A percentile compares a stretch with the other conserved stretches of the same genome.
These are phyloP conservation scores for Cladosporium sp. DNA, from an alignment of 2,329 filamentous ascomycete species.

Conservation along the genomic window DNA sequence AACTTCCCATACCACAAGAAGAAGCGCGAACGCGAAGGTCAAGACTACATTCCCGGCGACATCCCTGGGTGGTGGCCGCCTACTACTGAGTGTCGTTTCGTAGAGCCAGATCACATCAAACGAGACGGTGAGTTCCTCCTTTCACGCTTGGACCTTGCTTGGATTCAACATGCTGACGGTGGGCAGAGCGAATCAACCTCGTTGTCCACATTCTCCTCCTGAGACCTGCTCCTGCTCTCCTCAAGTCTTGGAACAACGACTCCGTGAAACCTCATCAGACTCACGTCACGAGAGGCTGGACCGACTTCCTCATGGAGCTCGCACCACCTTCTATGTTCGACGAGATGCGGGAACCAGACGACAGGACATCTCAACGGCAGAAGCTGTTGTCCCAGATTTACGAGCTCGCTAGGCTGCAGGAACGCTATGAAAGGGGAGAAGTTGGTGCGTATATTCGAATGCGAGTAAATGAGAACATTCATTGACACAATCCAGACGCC, in stretches of 20 bases:
- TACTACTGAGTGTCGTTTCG: slow-evolving; percentile 51
- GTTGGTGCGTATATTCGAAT: slow-evolving; percentile 14
- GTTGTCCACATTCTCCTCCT: slow-evolving; percentile 27
- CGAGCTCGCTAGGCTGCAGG: slow-evolving; percentile 18
- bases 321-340: slow-evolving; percentile 23
- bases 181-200: slow-evolving; percentile 24
- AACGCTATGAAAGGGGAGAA: slow-evolving; percentile 13
- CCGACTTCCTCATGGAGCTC: slow-evolving; percentile 24
- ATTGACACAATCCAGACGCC: slow-evolving; percentile 16
- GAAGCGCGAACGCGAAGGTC: slow-evolving; percentile 20
- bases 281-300: slow-evolving; percentile 24
- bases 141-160: not conserved
- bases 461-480: not conserved
- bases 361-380: slow-evolving; percentile 11
- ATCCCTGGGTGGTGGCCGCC: slow-evolving; percentile 33
- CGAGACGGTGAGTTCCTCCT: slow-evolving; percentile 50
- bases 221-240: slow-evolving; percentile 22
- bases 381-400: slow-evolving; percentile 16
- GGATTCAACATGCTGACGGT: not conserved
- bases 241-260: slow-evolving; percentile 24
- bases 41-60: slow-evolving; percentile 20
- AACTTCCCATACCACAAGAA: slow-evolving; percentile 64
- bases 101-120: slow-evolving; percentile 66
- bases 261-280: slow-evolving; percentile 18
- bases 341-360: slow-evolving; percentile 18